Base-by-base conservation (phyloP, 2,329 filamentous ascomycete species). In the Colletotrichum noveboracense region DNA sequence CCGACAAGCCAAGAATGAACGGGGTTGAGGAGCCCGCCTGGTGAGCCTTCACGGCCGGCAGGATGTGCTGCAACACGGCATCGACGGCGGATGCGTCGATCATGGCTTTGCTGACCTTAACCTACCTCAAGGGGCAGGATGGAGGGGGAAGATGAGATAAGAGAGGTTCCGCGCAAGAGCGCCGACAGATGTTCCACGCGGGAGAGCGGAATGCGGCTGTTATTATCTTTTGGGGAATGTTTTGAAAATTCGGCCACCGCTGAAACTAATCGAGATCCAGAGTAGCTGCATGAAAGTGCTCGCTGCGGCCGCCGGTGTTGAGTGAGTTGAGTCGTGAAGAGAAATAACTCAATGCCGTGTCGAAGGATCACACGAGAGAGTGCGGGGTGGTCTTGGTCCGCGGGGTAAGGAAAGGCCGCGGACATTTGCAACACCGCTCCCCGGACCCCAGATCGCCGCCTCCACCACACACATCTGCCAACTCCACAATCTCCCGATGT, bases 1-100 rank as follows among this genome's bases (percentile, higher is more conserved):
- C 75, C 10, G 71, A 76, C 52, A 75, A 32, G n/a, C 66, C 62
- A 9, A 76, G 43, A 21, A 76, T 67, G 62, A 76, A 75, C 6
- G 71, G 75, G 9, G 18, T 32, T 18, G 71, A 32, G 10, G 61
- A 67, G 28, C 38, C 16, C 55, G 55, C 26, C 38, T 18, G 38
- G 32, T 70, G 66, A 58, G 61, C 16, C 30, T 62, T 43, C 8
- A 76, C 38, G 10, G 38, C 36, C 13, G 71, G 75, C 13, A 76
- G n/a, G 7, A 75, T 9, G n/a, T 75, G 52, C 34, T 71, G 55
- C n/a, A 68, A 26, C 3, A 75, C 70, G 30, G 55, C 55, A 4
- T 73, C 56, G 21, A 75, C 24, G 3, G 69, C 73, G 24, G 68
- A 30, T 18, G 62, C 7, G 26, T 75, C 73, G 26, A 71, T 73